A percentile compares a stretch with the other conserved stretches of the same genome.
These are phyloP conservation scores for Thelonectria rubi DNA, from an alignment of 2,329 filamentous ascomycete species.

Conservation along the genomic window DNA sequence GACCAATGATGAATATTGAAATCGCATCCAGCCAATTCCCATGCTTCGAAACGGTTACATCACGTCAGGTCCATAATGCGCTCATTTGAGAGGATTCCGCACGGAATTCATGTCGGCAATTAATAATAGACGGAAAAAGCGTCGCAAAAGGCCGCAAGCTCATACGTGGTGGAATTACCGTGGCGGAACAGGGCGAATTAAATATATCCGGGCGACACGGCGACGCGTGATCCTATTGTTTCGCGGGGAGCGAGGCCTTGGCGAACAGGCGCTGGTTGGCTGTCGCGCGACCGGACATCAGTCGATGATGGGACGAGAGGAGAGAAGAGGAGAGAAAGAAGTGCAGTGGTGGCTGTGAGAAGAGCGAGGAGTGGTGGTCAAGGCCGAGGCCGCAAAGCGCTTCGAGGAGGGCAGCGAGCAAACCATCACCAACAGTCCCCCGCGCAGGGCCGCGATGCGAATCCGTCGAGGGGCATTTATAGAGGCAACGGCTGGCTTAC, in stretches of 20 bases:
- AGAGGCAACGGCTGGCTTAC: background rate
- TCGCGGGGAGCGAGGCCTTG: background rate
- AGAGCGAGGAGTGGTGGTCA: too few species aligned
- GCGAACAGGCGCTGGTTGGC: background rate
- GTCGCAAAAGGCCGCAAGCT: too few species aligned
- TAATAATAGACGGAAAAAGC: too few species aligned
- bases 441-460: background rate
- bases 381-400: background rate
- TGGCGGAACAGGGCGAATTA: too few species aligned
- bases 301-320: background rate
- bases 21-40: too few species aligned
- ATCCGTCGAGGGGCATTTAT: background rate
- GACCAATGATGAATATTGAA: too few species aligned
- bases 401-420: background rate
- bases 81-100: too few species aligned
- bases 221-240: conserved; percentile 1
- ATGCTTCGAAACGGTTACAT: too few species aligned
- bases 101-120: too few species aligned
- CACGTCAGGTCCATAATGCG: too few species aligned
- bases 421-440: background rate
- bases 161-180: too few species aligned
- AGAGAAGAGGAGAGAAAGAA: background rate
- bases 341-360: background rate
- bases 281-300: background rate
- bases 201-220: background rate